These are phyloP conservation scores for Fragaria nilgerrensis DNA, from an alignment of 306 rosid genomes.

Conservation along the genomic window DNA sequence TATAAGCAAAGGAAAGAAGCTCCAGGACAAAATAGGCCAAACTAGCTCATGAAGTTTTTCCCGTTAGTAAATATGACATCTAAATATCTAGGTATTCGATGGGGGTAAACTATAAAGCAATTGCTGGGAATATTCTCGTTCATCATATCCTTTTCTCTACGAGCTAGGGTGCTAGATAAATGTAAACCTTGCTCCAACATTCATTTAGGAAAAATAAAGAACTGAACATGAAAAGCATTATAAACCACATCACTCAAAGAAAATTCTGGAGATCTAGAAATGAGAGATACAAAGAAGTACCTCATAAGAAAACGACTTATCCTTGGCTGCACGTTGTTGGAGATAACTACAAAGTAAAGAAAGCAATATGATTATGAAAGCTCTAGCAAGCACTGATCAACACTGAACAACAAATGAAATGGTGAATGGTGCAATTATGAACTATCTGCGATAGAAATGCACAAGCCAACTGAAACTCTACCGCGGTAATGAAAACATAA, in stretches of 20 bases:
- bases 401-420: not conserved
- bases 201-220: not conserved
- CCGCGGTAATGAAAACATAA: not conserved
- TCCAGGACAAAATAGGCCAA: not conserved
- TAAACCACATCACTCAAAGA: not conserved
- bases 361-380: constrained; percentile 8
- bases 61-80: not conserved
- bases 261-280: not conserved
- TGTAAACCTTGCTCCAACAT: not conserved
- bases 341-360: constrained; percentile 68
- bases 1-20: constrained; percentile 12
- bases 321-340: constrained; percentile 70
- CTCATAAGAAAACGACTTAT: constrained; percentile 85
- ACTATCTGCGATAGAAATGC: not conserved
- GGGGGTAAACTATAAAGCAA: not conserved
- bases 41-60: not conserved
- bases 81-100: not conserved
- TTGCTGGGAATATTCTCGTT: not conserved
- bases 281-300: constrained; percentile 35
- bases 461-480: not conserved
- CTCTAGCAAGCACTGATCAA: not conserved
- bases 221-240: not conserved
- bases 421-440: not conserved
- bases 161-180: not conserved
- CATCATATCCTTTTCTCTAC: not conserved